Base-by-base conservation (phyloP, 2,329 filamentous ascomycete species). In the Triangularia setosa region DNA sequence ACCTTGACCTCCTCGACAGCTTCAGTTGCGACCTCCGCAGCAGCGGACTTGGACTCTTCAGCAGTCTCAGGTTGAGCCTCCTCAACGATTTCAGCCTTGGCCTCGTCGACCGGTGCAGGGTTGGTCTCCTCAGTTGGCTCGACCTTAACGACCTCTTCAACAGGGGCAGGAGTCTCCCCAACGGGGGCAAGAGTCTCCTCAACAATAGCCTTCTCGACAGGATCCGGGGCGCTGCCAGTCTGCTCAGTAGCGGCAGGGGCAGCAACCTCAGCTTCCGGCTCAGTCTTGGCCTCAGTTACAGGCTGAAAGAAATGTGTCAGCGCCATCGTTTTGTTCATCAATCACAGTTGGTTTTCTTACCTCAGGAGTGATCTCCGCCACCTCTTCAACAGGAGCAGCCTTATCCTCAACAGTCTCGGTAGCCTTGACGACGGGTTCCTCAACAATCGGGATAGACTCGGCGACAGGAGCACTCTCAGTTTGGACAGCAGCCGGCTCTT, bases 291-390 rank as follows among this genome's bases (percentile, higher is more conserved):
- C 16, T 61, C 52, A 7, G 52, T 16, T 21, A 23, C 30, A 40
- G 48, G 27, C 61, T 80, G 76, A 0, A 76, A 4, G 81, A 8
- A 12, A 33, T 33, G 11, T 81, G 66, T 79, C 77, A 0, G 79
- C 79, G 12, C 77, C 82, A 54, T 78, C 77, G 27, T 27, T 59
- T 16, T 44, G n/a, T n/a, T 27, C 4, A 16, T 55, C 40, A 4
- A 27, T 40, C 8, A 24, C 35, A 16, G 58, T 9, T 14, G 18
- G 14, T 25, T 35, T 61, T 33, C 16, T 33, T 12, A 33, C 30
- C 18, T 27, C 58, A 30, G 40, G 58, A 54, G 44, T 62, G 23
- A 40, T 53, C 25, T 52, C 58, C 28, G 62, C 44, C 4, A 35
- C 52, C 23, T 58, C 58, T 12, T 33, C 62, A 35, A 27, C 9